phyloP scores from a whole-genome alignment of 2,329 filamentous ascomycete species.

The Canariomyces notabilis region DNA sequence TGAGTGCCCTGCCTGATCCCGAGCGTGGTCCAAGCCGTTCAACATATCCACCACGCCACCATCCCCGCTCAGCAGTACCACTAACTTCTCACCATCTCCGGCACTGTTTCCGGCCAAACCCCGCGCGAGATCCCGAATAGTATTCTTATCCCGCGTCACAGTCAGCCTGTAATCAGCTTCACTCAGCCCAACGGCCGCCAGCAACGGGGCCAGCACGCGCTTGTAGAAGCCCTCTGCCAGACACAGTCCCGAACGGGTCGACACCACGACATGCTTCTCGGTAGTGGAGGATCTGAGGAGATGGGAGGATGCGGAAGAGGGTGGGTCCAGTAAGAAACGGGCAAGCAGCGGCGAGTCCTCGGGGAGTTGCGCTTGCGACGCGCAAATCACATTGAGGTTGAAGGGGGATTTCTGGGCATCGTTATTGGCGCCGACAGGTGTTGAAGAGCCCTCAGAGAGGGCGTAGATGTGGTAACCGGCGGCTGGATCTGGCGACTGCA shows the following conservation, averaged over 20 bases:
- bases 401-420: slow-evolving; percentile 15
- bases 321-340: slow-evolving; percentile 34
- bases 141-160: slow-evolving; percentile 58
- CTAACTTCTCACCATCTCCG: slow-evolving; percentile 35
- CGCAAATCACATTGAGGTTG: slow-evolving; percentile 16
- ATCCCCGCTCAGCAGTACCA: slow-evolving; percentile 81
- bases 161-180: slow-evolving; percentile 45
- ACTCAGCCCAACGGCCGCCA: slow-evolving; percentile 40
- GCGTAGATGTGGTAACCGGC: slow-evolving; percentile 21
- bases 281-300: slow-evolving; percentile 10
- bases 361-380: slow-evolving; percentile 31
- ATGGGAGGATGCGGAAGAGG: slow-evolving; percentile 32
- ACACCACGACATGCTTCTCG: slow-evolving; percentile 59
- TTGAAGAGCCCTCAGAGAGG: slow-evolving; percentile 12
- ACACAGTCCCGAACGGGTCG: slow-evolving; percentile 59
- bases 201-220: slow-evolving; percentile 50
- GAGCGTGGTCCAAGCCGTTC: slow-evolving; percentile 50
- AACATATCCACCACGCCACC: slow-evolving; percentile 80
- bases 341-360: slow-evolving; percentile 30
- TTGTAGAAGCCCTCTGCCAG: slow-evolving; percentile 53
- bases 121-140: slow-evolving; percentile 58
- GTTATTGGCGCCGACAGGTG: background rate
- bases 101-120: slow-evolving; percentile 25
- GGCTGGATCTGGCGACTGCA: background rate
- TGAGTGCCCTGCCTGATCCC: no score